Base-by-base conservation (phyloP, 1,139 yeast species). In the Meyerozyma guilliermondii region DNA sequence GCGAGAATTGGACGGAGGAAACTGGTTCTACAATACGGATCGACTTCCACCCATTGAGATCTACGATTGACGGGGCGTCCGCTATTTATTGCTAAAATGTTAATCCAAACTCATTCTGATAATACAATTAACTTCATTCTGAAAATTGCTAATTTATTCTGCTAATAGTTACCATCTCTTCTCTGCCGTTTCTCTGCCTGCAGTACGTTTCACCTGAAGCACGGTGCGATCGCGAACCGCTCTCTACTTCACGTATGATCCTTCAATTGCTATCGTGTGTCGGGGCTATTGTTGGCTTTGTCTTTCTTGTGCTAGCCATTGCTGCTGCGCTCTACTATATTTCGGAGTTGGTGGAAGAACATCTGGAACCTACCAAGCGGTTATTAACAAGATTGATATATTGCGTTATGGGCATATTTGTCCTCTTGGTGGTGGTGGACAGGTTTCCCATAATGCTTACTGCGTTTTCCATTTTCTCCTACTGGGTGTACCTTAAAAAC, bases 1-100 rank as follows among this genome's bases (percentile, higher is more conserved):
- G 55, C 78, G 82, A 47, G 98, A 92, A 61, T 78, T 89, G 40
- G 96, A 89, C 43, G 80, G 86, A 5, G 92, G 87, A 20, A 92
- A 94, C 57, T 92, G 98, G 98, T 89, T 89, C 62, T 91, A 88
- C 68, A 87, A 84, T 53, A 83, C 95, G 42, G 99, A 92, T 59
- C 80, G 95, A 58, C 71, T 92, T 38, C 97, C 98, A 8, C 99
- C 99, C 2, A 81, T 92, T 46, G 98, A 92, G 60, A 92, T 92
- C 43, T 92, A 87, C 62, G 95, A 91, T 58, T 92, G 63, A 22
- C 2, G 29, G 4, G n/a, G n/a, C n/a, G n/a, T n/a, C 38, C 11
- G 7, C 18, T 16, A 20, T 16, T n/a, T 13, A 20, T 11, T n/a
- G 28, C 11, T 26, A 26, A 26, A 9, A 3, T n/a, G 28, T 5